Conservation (phyloP, 139 green algal species). For the Coelastrella sp. region DNA sequence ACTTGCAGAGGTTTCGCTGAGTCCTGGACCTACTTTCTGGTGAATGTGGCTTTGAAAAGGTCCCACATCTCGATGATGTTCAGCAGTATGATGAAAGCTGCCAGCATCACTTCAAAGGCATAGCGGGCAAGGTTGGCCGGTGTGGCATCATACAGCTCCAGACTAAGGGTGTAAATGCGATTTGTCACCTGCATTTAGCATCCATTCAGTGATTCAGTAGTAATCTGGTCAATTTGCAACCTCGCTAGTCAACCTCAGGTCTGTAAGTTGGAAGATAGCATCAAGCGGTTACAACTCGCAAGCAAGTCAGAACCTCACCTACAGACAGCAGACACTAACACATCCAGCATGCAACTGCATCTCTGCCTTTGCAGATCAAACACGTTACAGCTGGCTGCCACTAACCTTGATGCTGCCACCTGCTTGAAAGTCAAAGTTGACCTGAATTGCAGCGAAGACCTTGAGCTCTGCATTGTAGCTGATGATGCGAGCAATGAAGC, state of each 20-base stretch:
- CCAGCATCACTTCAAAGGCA: conserved; percentile 77
- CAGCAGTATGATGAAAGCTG: conserved; percentile 65
- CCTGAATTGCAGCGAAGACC: conserved; percentile 70
- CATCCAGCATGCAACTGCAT: too few species aligned
- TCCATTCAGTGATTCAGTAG: too few species aligned
- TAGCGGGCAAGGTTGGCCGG: conserved; percentile 69
- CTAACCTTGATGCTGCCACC: conserved; percentile 79
- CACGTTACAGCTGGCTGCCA: too few species aligned
- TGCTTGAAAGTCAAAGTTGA: conserved; percentile 77
- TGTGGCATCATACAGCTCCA: conserved; percentile 78
- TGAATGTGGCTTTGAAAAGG: background rate
- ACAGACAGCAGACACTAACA: too few species aligned
- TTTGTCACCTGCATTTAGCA: conserved; percentile 29
- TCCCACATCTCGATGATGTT: conserved; percentile 52
- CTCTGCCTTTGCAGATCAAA: too few species aligned
- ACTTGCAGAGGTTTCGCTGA: background rate
- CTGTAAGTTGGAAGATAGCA: too few species aligned
- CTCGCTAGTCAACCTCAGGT: too few species aligned
- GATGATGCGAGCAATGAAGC: conserved; percentile 60
- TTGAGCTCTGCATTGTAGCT: conserved; percentile 90
- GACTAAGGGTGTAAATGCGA: conserved; percentile 77
- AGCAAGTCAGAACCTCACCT: too few species aligned
- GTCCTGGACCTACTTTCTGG: background rate
- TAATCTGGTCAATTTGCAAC: too few species aligned
- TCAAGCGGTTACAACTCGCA: too few species aligned